phyloP scores from a whole-genome alignment of 352 stramenopile species.

The Pelagophyceae sp. region DNA sequence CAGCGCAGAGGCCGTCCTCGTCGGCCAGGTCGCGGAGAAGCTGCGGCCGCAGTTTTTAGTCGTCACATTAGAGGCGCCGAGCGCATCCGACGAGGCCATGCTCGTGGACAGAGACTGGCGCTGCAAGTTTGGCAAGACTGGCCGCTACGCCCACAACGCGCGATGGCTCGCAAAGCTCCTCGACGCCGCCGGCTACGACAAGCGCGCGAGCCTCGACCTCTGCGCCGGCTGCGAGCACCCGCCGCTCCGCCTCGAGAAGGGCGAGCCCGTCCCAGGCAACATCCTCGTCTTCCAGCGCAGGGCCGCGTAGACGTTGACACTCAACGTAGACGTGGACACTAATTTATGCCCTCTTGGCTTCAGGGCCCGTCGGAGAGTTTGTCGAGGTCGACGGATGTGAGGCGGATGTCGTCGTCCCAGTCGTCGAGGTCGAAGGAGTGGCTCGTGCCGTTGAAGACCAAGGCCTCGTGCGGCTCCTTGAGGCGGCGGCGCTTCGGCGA shows the following conservation, averaged over 20 bases:
- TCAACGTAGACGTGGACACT: too few species aligned
- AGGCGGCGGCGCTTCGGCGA: too few species aligned
- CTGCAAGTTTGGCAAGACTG: neutral
- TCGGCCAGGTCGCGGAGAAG: neutral
- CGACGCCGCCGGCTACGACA: neutral
- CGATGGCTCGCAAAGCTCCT: neutral
- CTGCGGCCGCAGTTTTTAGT: neutral
- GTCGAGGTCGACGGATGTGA: too few species aligned
- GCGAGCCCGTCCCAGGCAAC: neutral
- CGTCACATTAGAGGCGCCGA: neutral
- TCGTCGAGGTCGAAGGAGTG: too few species aligned
- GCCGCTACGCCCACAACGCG: constrained; percentile 4
- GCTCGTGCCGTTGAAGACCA: too few species aligned
- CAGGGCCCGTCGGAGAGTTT: too few species aligned
- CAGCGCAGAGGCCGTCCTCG: neutral
- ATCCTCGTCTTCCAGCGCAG: constrained; percentile 6
- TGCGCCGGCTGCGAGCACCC: neutral
- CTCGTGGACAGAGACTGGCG: neutral
- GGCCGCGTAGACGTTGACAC: too few species aligned
- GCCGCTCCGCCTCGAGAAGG: neutral
- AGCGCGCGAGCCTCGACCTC: neutral
- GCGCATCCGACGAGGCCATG: neutral
- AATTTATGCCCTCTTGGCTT: too few species aligned
- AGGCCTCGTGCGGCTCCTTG: too few species aligned
- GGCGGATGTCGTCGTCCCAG: too few species aligned